Evolutionary conservation across 2,329 filamentous ascomycete genomes (phyloP), one percentile per base, ranked within the genome.

Genomic region (Berkeleyomyces rouxiae): DNA sequence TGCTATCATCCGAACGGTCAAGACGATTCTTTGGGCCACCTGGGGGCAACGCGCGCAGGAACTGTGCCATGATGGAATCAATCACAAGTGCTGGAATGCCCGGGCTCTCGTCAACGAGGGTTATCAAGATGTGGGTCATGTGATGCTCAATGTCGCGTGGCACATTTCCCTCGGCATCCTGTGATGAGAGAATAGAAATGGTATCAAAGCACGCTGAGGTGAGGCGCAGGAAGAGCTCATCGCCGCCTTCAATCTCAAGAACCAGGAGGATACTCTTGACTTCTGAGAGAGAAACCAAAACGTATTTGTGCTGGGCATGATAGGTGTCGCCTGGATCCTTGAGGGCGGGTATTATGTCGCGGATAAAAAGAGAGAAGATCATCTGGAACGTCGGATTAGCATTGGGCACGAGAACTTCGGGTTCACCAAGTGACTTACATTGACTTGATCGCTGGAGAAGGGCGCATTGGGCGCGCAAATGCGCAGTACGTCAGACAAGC

Each of bases 401-500:
- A 64, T 66, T 23, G 40, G 39, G 43, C 13, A 16, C 16, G 23
- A 49, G 31, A n/a, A n/a, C 16, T 13, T 44, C 23, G 40, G 4
- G 7, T 2, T 23, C 23, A 23, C 23, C 7, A 37, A 9, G 6
- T 42, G 31, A 68, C 77, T 67, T 74, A 92, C 90, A 85, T 95
- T 96, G 66, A 97, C 80, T 75, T 97, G 91, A 65, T 87, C 84
- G 47, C 83, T 84, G 33, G 90, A 95, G 74, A 95, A 97, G 16
- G 93, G 93, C 71, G 93, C 93, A 78, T 97, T 86, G 0, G 93
- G 93, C 37, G 93, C 93, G 74, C 90, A 96, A 63, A 99, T 80
- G 69, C 88, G 86, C 71, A 99, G 82, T 68, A 99, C 87, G 72
- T 99, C 93, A 62, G 96, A 90, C 65, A 97, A 79, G 72, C 91